Conservation (phyloP, 179 eudicot genomes). For the Spergularia azorica region DNA sequence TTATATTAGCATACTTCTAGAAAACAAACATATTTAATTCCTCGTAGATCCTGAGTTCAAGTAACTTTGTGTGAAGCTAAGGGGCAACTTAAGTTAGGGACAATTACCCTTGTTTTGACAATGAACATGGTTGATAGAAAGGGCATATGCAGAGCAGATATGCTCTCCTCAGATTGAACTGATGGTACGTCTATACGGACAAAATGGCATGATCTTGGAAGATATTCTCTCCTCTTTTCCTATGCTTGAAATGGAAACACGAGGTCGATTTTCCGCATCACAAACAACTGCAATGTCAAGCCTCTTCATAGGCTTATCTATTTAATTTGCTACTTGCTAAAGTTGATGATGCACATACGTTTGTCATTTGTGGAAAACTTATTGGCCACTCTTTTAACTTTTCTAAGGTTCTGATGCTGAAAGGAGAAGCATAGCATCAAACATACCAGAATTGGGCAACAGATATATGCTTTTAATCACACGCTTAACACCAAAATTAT, state of each 20-base stretch:
- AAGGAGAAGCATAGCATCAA: constrained; percentile 10
- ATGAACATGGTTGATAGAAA: constrained; percentile 5
- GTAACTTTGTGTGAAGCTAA: constrained; percentile 27
- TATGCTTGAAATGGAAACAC: constrained; percentile 16
- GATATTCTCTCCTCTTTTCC: constrained; percentile 29
- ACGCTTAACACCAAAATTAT: not conserved
- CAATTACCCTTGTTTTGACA: constrained; percentile 27
- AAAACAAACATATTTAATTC: constrained; percentile 8
- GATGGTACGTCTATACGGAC: constrained; percentile 24
- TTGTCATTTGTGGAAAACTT: constrained; percentile 17
- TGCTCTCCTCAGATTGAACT: constrained; percentile 18
- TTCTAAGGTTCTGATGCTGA: constrained; percentile 12
- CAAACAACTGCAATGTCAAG: constrained; percentile 16
- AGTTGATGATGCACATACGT: constrained; percentile 15
- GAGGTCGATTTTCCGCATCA: constrained; percentile 22
- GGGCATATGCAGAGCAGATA: constrained; percentile 27
- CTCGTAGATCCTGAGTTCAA: constrained; percentile 11
- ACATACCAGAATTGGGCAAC: not conserved
- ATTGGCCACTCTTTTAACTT: constrained; percentile 7
- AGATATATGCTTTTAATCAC: too few relatives aligned
- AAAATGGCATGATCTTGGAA: not conserved
- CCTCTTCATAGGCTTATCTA: constrained; percentile 16
- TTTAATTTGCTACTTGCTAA: constrained; percentile 29
- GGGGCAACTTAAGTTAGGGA: constrained; percentile 32
- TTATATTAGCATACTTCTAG: constrained; percentile 1